phyloP scores from a whole-genome alignment of 1,284 basidiomycete species.

The Earliella scabrosa region DNA sequence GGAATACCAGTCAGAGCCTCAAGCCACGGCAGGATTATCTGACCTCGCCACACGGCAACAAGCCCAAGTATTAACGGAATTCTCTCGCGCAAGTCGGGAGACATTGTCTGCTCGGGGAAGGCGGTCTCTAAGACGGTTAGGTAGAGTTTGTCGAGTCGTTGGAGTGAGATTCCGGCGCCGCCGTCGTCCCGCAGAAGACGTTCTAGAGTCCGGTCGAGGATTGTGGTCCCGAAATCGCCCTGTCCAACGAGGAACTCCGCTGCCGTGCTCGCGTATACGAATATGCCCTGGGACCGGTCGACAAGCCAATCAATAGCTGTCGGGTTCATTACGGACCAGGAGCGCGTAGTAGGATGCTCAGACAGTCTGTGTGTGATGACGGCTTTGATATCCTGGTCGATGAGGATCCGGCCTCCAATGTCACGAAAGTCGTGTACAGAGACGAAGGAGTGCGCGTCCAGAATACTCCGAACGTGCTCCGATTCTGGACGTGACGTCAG shows the following conservation, averaged over 20 bases:
- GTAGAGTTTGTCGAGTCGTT: slow-evolving; percentile 13
- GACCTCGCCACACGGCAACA: slow-evolving; percentile 6
- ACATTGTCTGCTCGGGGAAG: too few species aligned
- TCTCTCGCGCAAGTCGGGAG: neutral
- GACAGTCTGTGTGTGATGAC: slow-evolving; percentile 3
- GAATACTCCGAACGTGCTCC: slow-evolving; percentile 1
- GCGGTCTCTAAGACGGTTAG: slow-evolving; percentile 6
- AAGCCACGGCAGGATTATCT: slow-evolving; percentile 3
- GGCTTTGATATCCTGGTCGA: slow-evolving; percentile 10
- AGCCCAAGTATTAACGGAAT: slow-evolving; percentile 7
- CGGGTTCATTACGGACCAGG: neutral
- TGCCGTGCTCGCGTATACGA: slow-evolving; percentile 15
- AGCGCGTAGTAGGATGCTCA: neutral
- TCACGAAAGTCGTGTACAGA: too few species aligned
- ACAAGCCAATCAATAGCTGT: slow-evolving; percentile 1
- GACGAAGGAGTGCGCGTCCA: neutral
- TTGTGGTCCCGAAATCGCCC: too few species aligned
- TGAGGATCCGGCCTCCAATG: too few species aligned
- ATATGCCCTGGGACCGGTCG: slow-evolving; percentile 9
- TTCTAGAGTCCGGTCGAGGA: neutral
- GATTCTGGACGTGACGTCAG: neutral
- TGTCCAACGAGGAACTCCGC: slow-evolving; percentile 3
- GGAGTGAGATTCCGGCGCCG: neutral
- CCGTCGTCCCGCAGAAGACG: neutral
- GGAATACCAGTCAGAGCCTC: slow-evolving; percentile 1